Conservation (phyloP, 139 green algal species). For the Chlamydomonas sp. region DNA sequence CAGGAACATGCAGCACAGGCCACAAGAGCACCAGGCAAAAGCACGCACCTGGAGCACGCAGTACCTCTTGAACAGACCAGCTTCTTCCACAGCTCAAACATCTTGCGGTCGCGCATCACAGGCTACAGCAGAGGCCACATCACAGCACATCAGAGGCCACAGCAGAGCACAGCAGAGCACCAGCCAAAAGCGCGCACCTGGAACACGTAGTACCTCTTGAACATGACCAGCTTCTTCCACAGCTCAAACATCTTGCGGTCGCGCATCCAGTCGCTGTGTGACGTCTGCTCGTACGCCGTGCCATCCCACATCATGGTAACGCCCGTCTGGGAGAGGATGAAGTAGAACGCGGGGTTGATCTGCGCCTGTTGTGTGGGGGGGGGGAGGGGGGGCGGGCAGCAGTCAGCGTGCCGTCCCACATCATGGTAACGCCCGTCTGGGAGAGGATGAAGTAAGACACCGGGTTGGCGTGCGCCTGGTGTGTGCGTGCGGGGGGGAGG, state of each 20-base stretch:
- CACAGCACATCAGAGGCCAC: too few species aligned
- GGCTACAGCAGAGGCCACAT: too few species aligned
- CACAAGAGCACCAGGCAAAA: too few species aligned
- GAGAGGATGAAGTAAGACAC: conserved; percentile 31
- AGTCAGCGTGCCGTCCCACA: conserved; percentile 16
- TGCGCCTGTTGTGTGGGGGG: conserved; percentile 5
- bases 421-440: conserved; percentile 25
- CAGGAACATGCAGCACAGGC: too few species aligned
- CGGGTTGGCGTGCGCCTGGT: conserved; percentile 16
- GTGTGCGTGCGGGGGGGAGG: too few species aligned
- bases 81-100: conserved; percentile 36
- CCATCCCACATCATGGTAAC: conserved; percentile 23
- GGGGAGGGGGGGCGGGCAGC: too few species aligned
- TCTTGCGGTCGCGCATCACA: conserved; percentile 30
- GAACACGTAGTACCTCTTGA: conserved; percentile 33
- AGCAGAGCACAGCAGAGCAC: too few species aligned
- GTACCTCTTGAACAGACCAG: conserved; percentile 39
- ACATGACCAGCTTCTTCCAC: conserved; percentile 40
- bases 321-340: conserved; percentile 30
- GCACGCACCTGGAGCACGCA: conserved; percentile 26
- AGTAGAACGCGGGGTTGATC: conserved; percentile 26
- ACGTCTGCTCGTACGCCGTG: conserved; percentile 24
- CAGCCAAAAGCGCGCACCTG: conserved; percentile 20
- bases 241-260: conserved; percentile 33
- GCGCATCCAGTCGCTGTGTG: conserved; percentile 34